phyloP scores from a whole-genome alignment of 2,329 filamentous ascomycete genomes.

The Fusarium guadeloupense region DNA sequence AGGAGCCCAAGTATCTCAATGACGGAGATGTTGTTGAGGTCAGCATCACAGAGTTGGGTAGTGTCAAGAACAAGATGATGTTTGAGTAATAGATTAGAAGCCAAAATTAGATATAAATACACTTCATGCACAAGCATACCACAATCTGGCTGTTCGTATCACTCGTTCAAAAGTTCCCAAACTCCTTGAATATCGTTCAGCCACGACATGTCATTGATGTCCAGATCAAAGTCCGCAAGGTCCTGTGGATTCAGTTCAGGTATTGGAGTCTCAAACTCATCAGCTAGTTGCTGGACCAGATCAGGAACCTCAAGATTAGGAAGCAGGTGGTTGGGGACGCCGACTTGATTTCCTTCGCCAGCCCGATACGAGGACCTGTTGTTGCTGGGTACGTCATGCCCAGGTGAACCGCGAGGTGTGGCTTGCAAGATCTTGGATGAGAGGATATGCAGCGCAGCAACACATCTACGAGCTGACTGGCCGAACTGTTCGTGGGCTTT shows the following conservation, averaged over 20 bases:
- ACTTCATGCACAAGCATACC: not conserved
- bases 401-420: not conserved
- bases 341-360: not conserved
- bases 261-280: constrained; percentile 37
- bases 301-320: constrained; percentile 13
- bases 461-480: constrained; percentile 46
- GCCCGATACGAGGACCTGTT: not conserved
- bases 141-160: not conserved
- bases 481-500: constrained; percentile 48
- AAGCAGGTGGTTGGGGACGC: not conserved
- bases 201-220: constrained; percentile 48
- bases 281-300: constrained; percentile 27
- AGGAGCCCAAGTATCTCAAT: constrained; percentile 54
- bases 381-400: not conserved
- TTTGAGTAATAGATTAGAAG: constrained; percentile 41
- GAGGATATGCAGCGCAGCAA: constrained; percentile 48
- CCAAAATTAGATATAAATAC: not conserved
- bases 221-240: constrained; percentile 43
- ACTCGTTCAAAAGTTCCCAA: constrained; percentile 45
- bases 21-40: constrained; percentile 57
- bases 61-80: constrained; percentile 51
- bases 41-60: constrained; percentile 49
- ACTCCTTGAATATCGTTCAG: constrained; percentile 47
- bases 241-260: constrained; percentile 37
- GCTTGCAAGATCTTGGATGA: constrained; percentile 47